Evolutionary conservation across 306 rosid genomes (phyloP), one percentile per base, ranked within the genome.

Genomic region (Geum urbanum): DNA sequence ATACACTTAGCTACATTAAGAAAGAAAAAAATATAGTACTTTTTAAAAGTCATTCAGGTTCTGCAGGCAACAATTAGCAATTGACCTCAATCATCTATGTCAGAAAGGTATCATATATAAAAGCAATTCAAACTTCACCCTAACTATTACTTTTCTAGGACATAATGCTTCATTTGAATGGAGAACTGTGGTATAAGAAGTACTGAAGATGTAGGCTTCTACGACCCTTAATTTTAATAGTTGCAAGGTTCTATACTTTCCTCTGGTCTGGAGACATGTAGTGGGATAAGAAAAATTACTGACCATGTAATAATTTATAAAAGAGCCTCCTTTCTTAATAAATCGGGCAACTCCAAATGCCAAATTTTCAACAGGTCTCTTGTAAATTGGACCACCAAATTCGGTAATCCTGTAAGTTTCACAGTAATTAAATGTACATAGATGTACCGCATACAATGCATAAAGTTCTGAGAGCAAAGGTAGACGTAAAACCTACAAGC

Each of bases 281-380:
- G 51, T 41, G 52, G 57, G 53, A 13, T 27, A 22, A 35, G 45
- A 6, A 11, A n/a, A 15, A 37, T 12, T 44, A 57, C 81, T 72
- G 12, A 82, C 86, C 86, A 82, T 82, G 78, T 82, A 82, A 82
- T 82, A 82, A 53, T 82, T 82, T 72, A 72, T 77, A 18, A 82
- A 78, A 72, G 86, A 82, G 19, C 86, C 86, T 75, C 86, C 83
- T 32, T 72, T 78, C 46, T 82, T 80, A 45, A 82, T 75, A 69
- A 78, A 82, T 56, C 83, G 70, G 22, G 78, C 79, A 63, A 82
- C 83, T 27, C 76, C 86, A 76, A 68, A 82, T 51, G 86, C 86
- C 74, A 82, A 72, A 72, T 82, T 83, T 63, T 75, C 58, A 35
- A 75, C 86, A 32, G 83, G 83, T 13, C 83, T 48, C 59, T 57